These are phyloP conservation scores for Nissolia schottii DNA, from an alignment of 306 rosid genomes.

Conservation along the genomic window DNA sequence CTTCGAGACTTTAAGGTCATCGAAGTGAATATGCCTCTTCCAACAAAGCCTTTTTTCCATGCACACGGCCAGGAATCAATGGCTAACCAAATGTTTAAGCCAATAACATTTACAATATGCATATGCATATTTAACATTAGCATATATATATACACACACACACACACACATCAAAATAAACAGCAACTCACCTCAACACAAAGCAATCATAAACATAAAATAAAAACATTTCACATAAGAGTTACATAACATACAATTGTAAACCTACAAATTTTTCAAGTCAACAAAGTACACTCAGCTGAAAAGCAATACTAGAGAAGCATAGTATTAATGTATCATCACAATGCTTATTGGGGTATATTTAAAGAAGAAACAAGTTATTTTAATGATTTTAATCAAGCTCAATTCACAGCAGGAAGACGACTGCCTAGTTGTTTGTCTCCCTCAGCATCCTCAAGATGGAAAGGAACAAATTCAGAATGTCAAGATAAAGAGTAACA, in stretches of 20 bases:
- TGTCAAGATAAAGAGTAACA: slow-evolving; percentile 79
- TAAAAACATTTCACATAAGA: background rate
- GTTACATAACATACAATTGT: slow-evolving; percentile 15
- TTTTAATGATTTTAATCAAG: slow-evolving; percentile 14
- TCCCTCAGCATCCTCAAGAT: slow-evolving; percentile 81
- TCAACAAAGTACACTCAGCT: slow-evolving; percentile 15
- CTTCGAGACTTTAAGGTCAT: too few relatives aligned
- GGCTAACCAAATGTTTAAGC: too few relatives aligned
- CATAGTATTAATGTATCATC: slow-evolving; percentile 9
- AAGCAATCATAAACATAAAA: background rate
- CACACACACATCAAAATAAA: background rate
- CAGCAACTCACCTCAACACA: background rate
- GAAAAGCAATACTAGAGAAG: slow-evolving; percentile 18
- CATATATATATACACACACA: too few relatives aligned
- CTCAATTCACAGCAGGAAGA: background rate
- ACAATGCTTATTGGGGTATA: slow-evolving; percentile 20
- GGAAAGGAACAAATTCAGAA: slow-evolving; percentile 80
- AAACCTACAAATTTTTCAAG: background rate
- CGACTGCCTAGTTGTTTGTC: slow-evolving; percentile 50
- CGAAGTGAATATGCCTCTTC: too few relatives aligned
- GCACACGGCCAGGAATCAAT: too few relatives aligned
- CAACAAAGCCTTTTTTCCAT: too few relatives aligned
- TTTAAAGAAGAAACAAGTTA: slow-evolving; percentile 4
- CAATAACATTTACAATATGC: too few relatives aligned
- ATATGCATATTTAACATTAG: too few relatives aligned